Evolutionary conservation across 768 basidiomycete species (phyloP), one percentile per base, ranked within the genome.

Genomic region (Naganishia onofrii): DNA sequence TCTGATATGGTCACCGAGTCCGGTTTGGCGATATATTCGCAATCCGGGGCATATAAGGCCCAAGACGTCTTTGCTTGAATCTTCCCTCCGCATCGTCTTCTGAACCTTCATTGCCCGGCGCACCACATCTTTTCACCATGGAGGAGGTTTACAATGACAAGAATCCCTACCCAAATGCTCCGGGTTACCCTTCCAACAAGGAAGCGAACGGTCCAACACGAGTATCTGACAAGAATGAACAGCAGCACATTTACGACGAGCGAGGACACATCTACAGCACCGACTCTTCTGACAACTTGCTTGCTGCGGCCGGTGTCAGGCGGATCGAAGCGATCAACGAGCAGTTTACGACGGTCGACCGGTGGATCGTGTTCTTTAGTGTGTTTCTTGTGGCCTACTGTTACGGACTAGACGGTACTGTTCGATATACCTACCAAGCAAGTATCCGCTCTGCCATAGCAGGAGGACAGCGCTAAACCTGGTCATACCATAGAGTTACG

Each of bases 341-440:
- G 12, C 48, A 51, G 23, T 23, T 51, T 51, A 51, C 48, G 23
- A 51, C n/a, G n/a, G 21, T 51, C n/a, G 48, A 51, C 48, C n/a
- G 48, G 21, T 51, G 48, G 48, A 51, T 77, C 38, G 67, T 80
- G n/a, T 79, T 78, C 71, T 26, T 74, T 23, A 71, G 72, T 1
- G 66, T 75, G 44, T 80, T 80, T 71, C 66, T 80, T 29, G 73
- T 80, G 12, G 74, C 78, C n/a, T 79, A 77, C 64, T 70, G 36
- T 68, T 80, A 67, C 52, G 77, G 64, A 12, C 12, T 71, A 23
- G 68, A 55, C 52, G 68, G 67, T n/a, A 56, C 69, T 29, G 69
- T 72, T 67, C 75, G 75, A 17, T 74, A 73, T 53, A 75, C 74
- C 21, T 75, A 75, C 36, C 74, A 51, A 51, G 48, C 48, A 51